Evolutionary conservation across 2,329 filamentous ascomycete species (phyloP).

Genomic region (Xylariales sp.): DNA sequence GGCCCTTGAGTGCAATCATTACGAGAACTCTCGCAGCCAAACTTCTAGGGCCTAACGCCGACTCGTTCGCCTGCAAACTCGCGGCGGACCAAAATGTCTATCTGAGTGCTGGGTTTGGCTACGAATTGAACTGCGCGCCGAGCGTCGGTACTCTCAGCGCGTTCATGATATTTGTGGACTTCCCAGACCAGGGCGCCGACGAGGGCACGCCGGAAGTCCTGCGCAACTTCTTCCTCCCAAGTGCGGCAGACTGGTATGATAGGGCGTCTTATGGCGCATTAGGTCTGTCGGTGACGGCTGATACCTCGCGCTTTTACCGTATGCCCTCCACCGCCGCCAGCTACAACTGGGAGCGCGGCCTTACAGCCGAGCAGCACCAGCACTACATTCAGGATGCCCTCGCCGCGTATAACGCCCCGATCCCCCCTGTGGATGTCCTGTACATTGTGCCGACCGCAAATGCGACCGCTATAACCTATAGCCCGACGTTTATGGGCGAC

Average conservation of each 20-base stretch:
- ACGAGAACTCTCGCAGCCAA: not conserved
- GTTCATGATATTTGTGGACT: constrained; percentile 55
- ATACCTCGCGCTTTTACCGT: constrained; percentile 45
- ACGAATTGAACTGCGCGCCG: constrained; percentile 48
- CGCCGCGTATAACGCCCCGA: constrained; percentile 40
- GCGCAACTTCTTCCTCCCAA: constrained; percentile 44
- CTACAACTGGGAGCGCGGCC: constrained; percentile 47
- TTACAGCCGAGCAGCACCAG: constrained; percentile 44
- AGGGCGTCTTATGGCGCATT: constrained; percentile 43
- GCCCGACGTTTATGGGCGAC: constrained; percentile 43
- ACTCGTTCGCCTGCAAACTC: constrained; percentile 44
- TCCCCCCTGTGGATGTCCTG: constrained; percentile 45
- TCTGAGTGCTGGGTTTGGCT: constrained; percentile 49
- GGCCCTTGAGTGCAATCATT: constrained; percentile 1
- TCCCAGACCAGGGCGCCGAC: constrained; percentile 30
- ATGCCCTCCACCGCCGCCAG: constrained; percentile 42
- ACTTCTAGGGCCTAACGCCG: constrained; percentile 18
- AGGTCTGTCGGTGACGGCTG: constrained; percentile 39
- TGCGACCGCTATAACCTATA: constrained; percentile 46
- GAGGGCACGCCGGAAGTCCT: constrained; percentile 45
- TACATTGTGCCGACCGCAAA: constrained; percentile 47
- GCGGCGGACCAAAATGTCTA: constrained; percentile 43
- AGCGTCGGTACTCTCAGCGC: constrained; percentile 48
- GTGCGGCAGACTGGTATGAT: constrained; percentile 46
- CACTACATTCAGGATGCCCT: constrained; percentile 49